phyloP scores from a whole-genome alignment of 2,329 filamentous ascomycete species.

The Cryphonectria japonica region DNA sequence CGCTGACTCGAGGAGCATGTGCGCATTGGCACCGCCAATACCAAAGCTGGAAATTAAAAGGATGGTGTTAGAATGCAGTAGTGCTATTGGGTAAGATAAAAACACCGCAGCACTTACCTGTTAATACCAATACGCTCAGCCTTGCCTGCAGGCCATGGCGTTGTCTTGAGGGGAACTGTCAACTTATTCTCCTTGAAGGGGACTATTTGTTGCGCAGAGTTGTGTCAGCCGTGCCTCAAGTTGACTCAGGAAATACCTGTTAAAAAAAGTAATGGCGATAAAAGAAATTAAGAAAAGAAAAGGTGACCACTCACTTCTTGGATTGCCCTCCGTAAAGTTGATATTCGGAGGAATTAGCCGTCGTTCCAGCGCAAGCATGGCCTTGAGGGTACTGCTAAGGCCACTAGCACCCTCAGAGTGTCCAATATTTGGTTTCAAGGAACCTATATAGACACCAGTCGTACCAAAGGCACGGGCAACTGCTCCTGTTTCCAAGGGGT shows the following conservation, averaged over 20 bases:
- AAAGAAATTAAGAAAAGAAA: background rate
- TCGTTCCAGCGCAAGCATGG: constrained; percentile 45
- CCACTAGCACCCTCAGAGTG: constrained; percentile 51
- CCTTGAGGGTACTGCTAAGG: constrained; percentile 48
- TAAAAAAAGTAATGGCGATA: too few species aligned
- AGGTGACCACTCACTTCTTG: constrained; percentile 30
- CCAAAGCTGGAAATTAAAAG: constrained; percentile 36
- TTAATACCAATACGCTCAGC: constrained; percentile 38
- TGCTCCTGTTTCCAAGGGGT: constrained; percentile 42
- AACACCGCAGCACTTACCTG: background rate
- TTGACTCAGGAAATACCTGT: too few species aligned
- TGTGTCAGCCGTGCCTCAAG: background rate
- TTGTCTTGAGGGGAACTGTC: constrained; percentile 37
- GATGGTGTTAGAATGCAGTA: background rate
- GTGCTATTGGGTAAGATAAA: background rate
- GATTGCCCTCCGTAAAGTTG: constrained; percentile 40
- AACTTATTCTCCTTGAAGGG: constrained; percentile 36
- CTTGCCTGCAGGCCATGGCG: constrained; percentile 38
- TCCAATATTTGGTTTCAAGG: constrained; percentile 39
- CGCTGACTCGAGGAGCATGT: constrained; percentile 30
- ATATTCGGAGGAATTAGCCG: constrained; percentile 45
- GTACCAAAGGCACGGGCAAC: constrained; percentile 38
- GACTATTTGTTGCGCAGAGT: constrained; percentile 19
- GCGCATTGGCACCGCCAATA: constrained; percentile 43
- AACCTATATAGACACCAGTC: constrained; percentile 36